Conservation (phyloP, 1,284 basidiomycete genomes). For the Malassezia sp. region DNA sequence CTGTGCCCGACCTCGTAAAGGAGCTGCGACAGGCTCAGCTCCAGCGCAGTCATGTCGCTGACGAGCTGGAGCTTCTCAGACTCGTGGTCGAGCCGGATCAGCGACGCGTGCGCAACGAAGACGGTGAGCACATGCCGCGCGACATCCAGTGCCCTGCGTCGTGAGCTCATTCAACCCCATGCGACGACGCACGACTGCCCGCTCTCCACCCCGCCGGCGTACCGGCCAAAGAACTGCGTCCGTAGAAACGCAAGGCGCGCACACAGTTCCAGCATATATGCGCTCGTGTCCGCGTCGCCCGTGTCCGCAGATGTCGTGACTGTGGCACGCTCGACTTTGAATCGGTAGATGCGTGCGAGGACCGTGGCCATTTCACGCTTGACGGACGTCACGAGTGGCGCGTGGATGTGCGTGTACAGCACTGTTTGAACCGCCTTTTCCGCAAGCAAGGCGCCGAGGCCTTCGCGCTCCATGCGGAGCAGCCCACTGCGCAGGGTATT, state of each 20-base stretch:
- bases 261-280: conserved; percentile 10
- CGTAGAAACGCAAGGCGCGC: background rate
- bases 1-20: background rate
- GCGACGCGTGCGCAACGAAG: conserved; percentile 1
- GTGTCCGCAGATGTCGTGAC: background rate
- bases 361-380: background rate
- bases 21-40: conserved; percentile 1
- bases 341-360: conserved; percentile 3
- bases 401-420: background rate
- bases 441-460: too few species aligned
- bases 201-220: background rate
- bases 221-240: background rate
- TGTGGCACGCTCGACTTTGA: background rate
- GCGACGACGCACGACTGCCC: background rate
- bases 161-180: background rate
- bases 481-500: background rate
- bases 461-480: too few species aligned
- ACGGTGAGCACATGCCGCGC: background rate
- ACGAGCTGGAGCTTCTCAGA: conserved; percentile 1
- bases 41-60: conserved; percentile 6
- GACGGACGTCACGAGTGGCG: background rate
- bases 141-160: background rate
- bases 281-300: background rate
- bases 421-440: background rate
- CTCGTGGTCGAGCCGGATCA: background rate